Base-by-base conservation (phyloP, 441 rosid genomes). In the Populus tomentosa region DNA sequence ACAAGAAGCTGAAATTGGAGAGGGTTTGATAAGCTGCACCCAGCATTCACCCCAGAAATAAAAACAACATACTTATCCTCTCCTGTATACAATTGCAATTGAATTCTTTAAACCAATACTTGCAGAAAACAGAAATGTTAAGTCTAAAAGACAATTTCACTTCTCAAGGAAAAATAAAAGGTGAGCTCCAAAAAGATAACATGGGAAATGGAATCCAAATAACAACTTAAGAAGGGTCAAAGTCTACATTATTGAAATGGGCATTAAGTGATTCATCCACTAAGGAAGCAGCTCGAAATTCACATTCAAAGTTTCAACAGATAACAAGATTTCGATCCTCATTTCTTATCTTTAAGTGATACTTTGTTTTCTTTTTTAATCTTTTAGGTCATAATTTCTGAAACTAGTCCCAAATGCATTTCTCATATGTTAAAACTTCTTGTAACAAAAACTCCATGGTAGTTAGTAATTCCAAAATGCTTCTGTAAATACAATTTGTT, bases 1-100 rank as follows among this genome's bases (percentile, higher is more conserved):
- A 95, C 90, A 78, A 95, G 93, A 87, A 94, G 97, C 90, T 94
- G 99, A 86, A 85, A 89, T 70, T 84, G 92, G 69, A 95, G 94
- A 67, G 99, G 99, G 76, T 90, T 92, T 75, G 92, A 90, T 62
- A 70, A 78, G 72, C 77, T 84, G 85, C 90, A 87, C 70, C 99
- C 98, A 79, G 91, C 86, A 79, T 83, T 81, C 63, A 96, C 83
- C 74, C 98, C 97, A 24, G 97, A 96, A 71, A 96, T 78, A 82
- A 96, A 87, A 83, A 96, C 79, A 69, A 91, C 97, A 69, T 88
- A 90, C 77, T 90, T 96, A 86, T 94, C 94, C 82, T 90, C 99
- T 81, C 88, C 98, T 91, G 94, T 70, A 71, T 70, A 72, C 36
- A 79, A 53, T 66, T 28, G 30, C 20, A 46, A 46, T 46, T 46